Conservation (phyloP, 2,329 filamentous ascomycete species). For the Ophiocordyceps camponoti-saundersi region DNA sequence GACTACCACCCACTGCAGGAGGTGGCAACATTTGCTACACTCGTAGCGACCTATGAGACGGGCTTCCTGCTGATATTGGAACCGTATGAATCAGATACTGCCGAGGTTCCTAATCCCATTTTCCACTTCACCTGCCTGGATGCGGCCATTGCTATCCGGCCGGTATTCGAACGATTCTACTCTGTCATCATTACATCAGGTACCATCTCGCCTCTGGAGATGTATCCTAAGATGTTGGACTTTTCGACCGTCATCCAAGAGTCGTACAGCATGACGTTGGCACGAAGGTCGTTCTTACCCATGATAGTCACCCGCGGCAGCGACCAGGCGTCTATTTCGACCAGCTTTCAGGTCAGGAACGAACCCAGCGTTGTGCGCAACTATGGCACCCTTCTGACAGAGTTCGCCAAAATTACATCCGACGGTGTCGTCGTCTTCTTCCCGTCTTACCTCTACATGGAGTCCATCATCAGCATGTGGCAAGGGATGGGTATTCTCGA, state of each 20-base stretch:
- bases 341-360: conserved; percentile 86
- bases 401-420: conserved; percentile 90
- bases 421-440: conserved; percentile 99
- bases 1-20: conserved; percentile 95
- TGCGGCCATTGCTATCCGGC: conserved; percentile 93
- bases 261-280: conserved; percentile 93
- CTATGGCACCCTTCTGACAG: conserved; percentile 81
- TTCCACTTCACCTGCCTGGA: conserved; percentile 94
- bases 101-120: conserved; percentile 91
- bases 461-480: conserved; percentile 98
- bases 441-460: conserved; percentile 97
- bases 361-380: conserved; percentile 95
- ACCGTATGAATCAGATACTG: conserved; percentile 87
- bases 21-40: conserved; percentile 90
- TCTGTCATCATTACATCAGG: conserved; percentile 98
- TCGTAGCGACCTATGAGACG: conserved; percentile 92
- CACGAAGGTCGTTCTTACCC: conserved; percentile 83
- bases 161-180: conserved; percentile 92
- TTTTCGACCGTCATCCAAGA: conserved; percentile 89
- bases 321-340: conserved; percentile 85
- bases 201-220: conserved; percentile 90
- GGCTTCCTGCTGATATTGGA: conserved; percentile 94
- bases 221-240: conserved; percentile 97
- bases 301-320: conserved; percentile 95
- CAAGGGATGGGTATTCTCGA: conserved; percentile 97